Conservation (phyloP, 345 rosid genomes). For the Geranium brycei region DNA sequence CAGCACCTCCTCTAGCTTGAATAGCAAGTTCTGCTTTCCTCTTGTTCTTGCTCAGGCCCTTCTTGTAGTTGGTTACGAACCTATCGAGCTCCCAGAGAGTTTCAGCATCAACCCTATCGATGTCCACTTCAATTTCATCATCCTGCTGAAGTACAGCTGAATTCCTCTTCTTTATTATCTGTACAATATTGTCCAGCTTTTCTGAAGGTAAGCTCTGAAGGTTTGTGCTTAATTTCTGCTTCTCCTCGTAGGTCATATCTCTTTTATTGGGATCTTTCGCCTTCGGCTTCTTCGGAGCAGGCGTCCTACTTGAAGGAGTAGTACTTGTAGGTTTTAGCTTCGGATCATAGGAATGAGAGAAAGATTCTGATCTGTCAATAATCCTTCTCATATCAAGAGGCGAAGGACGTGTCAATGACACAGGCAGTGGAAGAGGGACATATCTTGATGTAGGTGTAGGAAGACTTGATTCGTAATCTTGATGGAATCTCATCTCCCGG, state of each 20-base stretch:
- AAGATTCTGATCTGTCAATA: constrained; percentile 63
- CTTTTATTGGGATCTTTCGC: constrained; percentile 91
- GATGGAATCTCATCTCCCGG: constrained; percentile 48
- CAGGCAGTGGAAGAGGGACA: constrained; percentile 41
- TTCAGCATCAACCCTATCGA: constrained; percentile 91
- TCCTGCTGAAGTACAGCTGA: constrained; percentile 65
- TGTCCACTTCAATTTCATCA: constrained; percentile 95
- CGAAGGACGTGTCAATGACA: constrained; percentile 33
- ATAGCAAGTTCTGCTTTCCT: constrained; percentile 86
- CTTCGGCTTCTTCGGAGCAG: constrained; percentile 87
- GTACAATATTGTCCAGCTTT: constrained; percentile 86
- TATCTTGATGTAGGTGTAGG: constrained; percentile 51
- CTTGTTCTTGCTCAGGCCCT: constrained; percentile 91
- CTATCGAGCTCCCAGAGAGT: constrained; percentile 99
- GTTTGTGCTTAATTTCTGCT: constrained; percentile 85
- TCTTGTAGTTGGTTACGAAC: constrained; percentile 87
- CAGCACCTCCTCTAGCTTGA: constrained; percentile 67
- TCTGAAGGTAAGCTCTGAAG: constrained; percentile 84
- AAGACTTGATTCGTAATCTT: constrained; percentile 43
- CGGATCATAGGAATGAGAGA: constrained; percentile 32
- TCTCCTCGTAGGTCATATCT: constrained; percentile 97
- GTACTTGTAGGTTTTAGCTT: constrained; percentile 40
- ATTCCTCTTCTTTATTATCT: constrained; percentile 86
- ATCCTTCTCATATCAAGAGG: constrained; percentile 71
- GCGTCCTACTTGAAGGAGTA: constrained; percentile 76